These are phyloP conservation scores for Hanseniaspora meyeri DNA, from an alignment of 805 yeast genomes.

Conservation along the genomic window DNA sequence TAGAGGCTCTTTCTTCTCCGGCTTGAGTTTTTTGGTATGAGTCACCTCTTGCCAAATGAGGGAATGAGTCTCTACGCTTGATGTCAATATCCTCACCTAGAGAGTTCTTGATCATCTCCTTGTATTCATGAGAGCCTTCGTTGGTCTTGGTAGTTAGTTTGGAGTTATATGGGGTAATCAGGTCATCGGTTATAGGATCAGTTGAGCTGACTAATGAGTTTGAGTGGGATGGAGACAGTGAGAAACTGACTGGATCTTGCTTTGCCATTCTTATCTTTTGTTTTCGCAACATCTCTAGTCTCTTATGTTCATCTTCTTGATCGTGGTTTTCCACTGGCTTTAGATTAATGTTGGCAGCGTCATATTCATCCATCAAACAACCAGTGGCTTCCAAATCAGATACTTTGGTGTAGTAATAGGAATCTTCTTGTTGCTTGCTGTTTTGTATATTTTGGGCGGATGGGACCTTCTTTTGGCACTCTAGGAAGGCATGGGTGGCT, in stretches of 20 bases:
- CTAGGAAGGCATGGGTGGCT: slow-evolving; percentile 16
- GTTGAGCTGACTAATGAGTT: slow-evolving; percentile 22
- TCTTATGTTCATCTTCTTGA: slow-evolving; percentile 15
- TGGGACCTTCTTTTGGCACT: slow-evolving; percentile 16
- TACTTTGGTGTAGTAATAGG: slow-evolving; percentile 22
- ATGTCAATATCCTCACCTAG: slow-evolving; percentile 22
- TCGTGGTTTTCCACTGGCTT: slow-evolving; percentile 15
- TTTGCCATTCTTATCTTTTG: neutral
- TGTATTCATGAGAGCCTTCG: neutral
- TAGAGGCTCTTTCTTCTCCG: slow-evolving; percentile 21
- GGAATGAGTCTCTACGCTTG: slow-evolving; percentile 27
- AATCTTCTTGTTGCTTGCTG: slow-evolving; percentile 14
- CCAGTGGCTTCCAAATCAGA: slow-evolving; percentile 28
- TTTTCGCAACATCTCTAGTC: slow-evolving; percentile 14
- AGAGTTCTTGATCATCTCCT: slow-evolving; percentile 22
- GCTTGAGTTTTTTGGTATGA: slow-evolving; percentile 33
- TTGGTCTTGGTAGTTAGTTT: neutral
- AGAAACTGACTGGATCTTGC: neutral
- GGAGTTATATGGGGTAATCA: slow-evolving; percentile 14
- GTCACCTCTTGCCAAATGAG: slow-evolving; percentile 68
- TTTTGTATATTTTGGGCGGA: slow-evolving; percentile 6
- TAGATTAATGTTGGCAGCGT: slow-evolving; percentile 12
- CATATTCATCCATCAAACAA: slow-evolving; percentile 27
- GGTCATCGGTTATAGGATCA: slow-evolving; percentile 21
- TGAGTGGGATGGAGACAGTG: slow-evolving; percentile 8